Percentiles rank a stretch among this genome's conserved stretches.
phyloP scores from a whole-genome alignment of 345 rosid genomes.

The Salix caprea region DNA sequence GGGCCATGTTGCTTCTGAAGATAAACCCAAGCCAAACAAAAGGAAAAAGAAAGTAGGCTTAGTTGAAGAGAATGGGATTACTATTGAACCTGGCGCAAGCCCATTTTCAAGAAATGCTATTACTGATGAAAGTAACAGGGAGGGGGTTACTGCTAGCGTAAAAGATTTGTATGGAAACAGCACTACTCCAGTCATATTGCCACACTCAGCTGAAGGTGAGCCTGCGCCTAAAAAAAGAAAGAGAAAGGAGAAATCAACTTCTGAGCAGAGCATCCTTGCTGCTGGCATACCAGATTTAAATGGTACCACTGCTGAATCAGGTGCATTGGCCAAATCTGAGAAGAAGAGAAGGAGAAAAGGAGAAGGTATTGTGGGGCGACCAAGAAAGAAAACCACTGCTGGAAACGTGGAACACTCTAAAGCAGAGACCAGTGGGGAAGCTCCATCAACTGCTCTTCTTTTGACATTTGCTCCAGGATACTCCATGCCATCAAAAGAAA shows the following conservation, averaged over 20 bases:
- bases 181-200: not conserved
- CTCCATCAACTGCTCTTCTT: constrained; percentile 52
- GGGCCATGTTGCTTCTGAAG: constrained; percentile 15
- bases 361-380: constrained; percentile 19
- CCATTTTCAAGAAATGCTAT: constrained; percentile 31
- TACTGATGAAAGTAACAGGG: constrained; percentile 15
- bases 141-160: constrained; percentile 17
- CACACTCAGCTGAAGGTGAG: constrained; percentile 4
- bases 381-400: constrained; percentile 13
- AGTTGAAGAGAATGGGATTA: constrained; percentile 18
- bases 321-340: constrained; percentile 26
- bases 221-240: constrained; percentile 41
- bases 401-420: constrained; percentile 10
- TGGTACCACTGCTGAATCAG: constrained; percentile 36
- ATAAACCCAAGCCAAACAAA: constrained; percentile 16
- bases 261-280: constrained; percentile 18
- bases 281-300: constrained; percentile 59
- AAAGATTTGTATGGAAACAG: constrained; percentile 24
- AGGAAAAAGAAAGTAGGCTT: constrained; percentile 24
- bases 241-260: constrained; percentile 42
- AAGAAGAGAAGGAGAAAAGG: constrained; percentile 45
- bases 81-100: constrained; percentile 20
- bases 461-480: constrained; percentile 57
- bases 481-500: constrained; percentile 61
- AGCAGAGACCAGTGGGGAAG: constrained; percentile 25